phyloP scores from a whole-genome alignment of 768 basidiomycete species.

The Amanita thiersii region DNA sequence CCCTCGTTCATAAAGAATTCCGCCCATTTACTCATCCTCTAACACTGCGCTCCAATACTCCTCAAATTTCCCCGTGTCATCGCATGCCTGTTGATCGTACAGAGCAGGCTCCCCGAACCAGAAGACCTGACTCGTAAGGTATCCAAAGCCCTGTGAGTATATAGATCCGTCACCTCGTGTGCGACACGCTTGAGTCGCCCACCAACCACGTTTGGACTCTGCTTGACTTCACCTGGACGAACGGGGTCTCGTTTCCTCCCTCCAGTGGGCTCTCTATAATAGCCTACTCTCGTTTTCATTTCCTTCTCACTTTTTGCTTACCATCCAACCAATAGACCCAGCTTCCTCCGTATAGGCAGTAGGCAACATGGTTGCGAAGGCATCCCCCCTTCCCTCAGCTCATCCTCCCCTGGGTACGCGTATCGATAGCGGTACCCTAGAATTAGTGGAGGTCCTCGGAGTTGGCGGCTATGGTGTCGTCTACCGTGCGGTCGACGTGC shows the following conservation, averaged over 20 bases:
- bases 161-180: slow-evolving; percentile 9
- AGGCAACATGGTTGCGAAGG: background rate
- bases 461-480: slow-evolving; percentile 95
- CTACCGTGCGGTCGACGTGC: slow-evolving; percentile 73
- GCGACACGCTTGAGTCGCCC: slow-evolving; percentile 7
- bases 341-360: background rate
- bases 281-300: slow-evolving; percentile 4
- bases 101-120: background rate
- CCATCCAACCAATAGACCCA: background rate
- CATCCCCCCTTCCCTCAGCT: slow-evolving; percentile 5
- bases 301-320: slow-evolving; percentile 1
- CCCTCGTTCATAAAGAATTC: background rate
- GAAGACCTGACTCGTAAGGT: background rate
- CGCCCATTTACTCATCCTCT: background rate
- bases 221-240: slow-evolving; percentile 2
- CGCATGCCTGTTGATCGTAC: background rate
- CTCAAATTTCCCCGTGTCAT: background rate
- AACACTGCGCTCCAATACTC: too few relatives aligned
- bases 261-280: slow-evolving; percentile 7
- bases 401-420: slow-evolving; percentile 62
- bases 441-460: slow-evolving; percentile 83
- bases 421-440: slow-evolving; percentile 77
- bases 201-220: slow-evolving; percentile 8
- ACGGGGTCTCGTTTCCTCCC: slow-evolving; percentile 2
- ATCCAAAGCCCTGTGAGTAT: slow-evolving; percentile 2